Evolutionary conservation across 2,329 filamentous ascomycete genomes (phyloP).

Genomic region (Penicillium crustosum): DNA sequence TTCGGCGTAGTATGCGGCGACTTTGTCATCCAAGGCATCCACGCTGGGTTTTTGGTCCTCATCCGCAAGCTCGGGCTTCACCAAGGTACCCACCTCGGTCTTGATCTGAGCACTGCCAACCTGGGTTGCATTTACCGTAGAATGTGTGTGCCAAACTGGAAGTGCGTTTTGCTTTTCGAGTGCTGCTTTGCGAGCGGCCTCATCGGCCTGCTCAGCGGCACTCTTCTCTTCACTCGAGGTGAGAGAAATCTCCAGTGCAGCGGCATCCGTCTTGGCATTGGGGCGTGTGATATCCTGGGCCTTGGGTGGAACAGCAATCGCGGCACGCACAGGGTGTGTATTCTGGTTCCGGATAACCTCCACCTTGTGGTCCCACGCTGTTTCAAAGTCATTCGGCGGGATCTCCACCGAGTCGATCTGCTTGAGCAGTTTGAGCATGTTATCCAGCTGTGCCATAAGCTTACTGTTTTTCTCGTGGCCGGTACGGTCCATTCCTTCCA

Average conservation of each 20-base stretch:
- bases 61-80: constrained; percentile 44
- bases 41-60: constrained; percentile 45
- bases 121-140: constrained; percentile 43
- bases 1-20: constrained; percentile 49
- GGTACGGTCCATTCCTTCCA: constrained; percentile 44
- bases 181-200: constrained; percentile 48
- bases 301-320: constrained; percentile 42
- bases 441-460: constrained; percentile 50
- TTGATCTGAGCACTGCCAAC: constrained; percentile 30
- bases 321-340: constrained; percentile 43
- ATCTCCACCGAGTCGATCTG: constrained; percentile 50
- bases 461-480: constrained; percentile 53
- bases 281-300: constrained; percentile 43
- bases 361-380: constrained; percentile 50
- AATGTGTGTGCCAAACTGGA: constrained; percentile 55
- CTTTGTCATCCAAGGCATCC: constrained; percentile 48
- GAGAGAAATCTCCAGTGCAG: constrained; percentile 50
- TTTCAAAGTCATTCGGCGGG: constrained; percentile 51
- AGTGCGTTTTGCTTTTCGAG: constrained; percentile 54
- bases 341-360: constrained; percentile 46
- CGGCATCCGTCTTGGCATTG: constrained; percentile 45
- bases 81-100: constrained; percentile 31
- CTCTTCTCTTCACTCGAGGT: constrained; percentile 51
- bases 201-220: constrained; percentile 50
- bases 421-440: constrained; percentile 49